These are phyloP conservation scores for Leishmania major DNA, from an alignment of 208 protist genomes.

Conservation along the genomic window DNA sequence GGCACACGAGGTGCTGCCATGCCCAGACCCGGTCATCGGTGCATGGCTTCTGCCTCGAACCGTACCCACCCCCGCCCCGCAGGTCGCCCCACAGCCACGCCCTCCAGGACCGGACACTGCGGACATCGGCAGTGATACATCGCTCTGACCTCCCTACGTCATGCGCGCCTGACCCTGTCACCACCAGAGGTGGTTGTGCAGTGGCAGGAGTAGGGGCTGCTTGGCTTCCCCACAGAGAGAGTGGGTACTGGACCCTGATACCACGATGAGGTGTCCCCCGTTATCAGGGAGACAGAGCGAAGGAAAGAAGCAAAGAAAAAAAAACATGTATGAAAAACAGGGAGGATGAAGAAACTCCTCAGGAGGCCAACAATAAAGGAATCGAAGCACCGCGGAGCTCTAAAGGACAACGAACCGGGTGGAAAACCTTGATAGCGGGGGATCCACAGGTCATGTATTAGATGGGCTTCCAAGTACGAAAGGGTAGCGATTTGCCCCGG, in stretches of 20 bases:
- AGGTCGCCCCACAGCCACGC: background rate
- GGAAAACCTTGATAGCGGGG: background rate
- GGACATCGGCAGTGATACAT: background rate
- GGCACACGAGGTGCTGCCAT: background rate
- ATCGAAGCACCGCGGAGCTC: background rate
- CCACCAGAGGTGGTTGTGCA: background rate
- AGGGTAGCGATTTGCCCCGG: background rate
- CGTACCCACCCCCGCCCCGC: background rate
- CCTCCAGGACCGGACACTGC: background rate
- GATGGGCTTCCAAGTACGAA: background rate
- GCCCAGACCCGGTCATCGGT: background rate
- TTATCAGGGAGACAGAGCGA: constrained; percentile 5
- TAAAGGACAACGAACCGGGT: background rate
- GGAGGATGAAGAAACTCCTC: background rate
- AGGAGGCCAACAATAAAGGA: background rate
- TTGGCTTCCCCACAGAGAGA: constrained; percentile 4
- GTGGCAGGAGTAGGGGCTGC: constrained; percentile 1
- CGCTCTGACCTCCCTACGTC: background rate
- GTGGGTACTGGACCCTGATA: background rate
- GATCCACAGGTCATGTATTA: background rate
- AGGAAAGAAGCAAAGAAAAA: background rate
- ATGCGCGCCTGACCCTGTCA: background rate
- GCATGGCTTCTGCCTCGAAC: background rate
- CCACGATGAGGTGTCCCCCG: constrained; percentile 4
- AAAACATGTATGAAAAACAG: background rate